Evolutionary conservation across 169 alveolate genomes (phyloP), one percentile per base, ranked within the genome.

Genomic region (Plasmodium relictum): DNA sequence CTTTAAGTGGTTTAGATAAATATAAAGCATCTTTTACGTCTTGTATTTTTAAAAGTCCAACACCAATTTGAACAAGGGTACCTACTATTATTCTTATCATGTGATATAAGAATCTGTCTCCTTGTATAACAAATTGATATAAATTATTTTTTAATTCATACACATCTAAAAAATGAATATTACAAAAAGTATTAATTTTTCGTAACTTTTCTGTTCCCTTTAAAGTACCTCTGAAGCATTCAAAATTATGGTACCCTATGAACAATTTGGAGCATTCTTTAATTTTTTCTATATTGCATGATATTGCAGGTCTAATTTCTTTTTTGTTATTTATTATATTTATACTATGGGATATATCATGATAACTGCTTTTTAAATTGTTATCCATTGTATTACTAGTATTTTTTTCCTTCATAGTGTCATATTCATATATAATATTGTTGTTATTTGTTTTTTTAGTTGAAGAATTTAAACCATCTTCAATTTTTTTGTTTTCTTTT

Each of bases 21-120:
- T 68, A 16, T 16, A 83, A 61, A 4, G 91, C 91, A 41, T 83
- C 91, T 44, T 41, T 59, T n/a, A 54, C 73, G 24, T 83, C 87
- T 18, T 54, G 44, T 22, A 70, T 31, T 14, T 63, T 10, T 24
- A 62, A 37, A 24, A 68, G 58, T 2, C 83, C 88, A 41, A 88
- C 85, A 24, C 94, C 92, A 3, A 93, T 94, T 93, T 92, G 88
- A 14, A 94, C 71, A 22, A 92, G 45, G 26, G 91, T 93, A 37
- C 95, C 92, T 56, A 92, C 93, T 6, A 94, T 94, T 52, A 93
- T 89, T 16, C 96, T 69, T 14, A 94, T 93, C 96, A 94, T 94
- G 48, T 92, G 93, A 54, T 94, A 94, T 48, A 94, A 59, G 66
- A 94, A 94, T 22, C 96, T 20, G 24, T 94, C 93, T 6, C 96